Conservation (phyloP, 2,329 filamentous ascomycete species). For the Venturia pyrina region DNA sequence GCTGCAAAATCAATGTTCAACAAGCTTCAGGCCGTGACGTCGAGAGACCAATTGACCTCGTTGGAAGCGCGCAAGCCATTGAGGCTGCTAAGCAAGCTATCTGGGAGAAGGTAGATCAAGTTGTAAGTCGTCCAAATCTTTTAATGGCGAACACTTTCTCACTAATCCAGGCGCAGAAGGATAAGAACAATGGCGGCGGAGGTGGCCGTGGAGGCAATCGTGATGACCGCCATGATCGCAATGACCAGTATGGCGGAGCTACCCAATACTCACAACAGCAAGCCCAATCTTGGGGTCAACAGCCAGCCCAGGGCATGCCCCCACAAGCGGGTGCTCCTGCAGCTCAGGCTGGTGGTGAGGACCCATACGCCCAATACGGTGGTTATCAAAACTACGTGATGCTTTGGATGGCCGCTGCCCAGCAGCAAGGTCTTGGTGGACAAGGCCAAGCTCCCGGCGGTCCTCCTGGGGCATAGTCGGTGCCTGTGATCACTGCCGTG, state of each 20-base stretch:
- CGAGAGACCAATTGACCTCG: conserved; percentile 77
- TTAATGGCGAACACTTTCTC: neutral
- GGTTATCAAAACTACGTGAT: conserved; percentile 73
- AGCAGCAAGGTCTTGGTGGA: conserved; percentile 31
- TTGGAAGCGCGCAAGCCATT: conserved; percentile 69
- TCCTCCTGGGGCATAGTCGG: conserved; percentile 21
- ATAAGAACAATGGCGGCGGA: conserved; percentile 32
- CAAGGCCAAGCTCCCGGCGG: conserved; percentile 18
- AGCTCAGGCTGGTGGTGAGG: conserved; percentile 44
- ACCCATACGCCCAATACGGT: conserved; percentile 63
- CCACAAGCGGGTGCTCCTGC: conserved; percentile 24
- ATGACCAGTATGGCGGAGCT: conserved; percentile 20
- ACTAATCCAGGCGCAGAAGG: conserved; percentile 26
- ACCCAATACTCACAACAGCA: conserved; percentile 39
- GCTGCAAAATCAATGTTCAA: conserved; percentile 91
- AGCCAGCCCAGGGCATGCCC: conserved; percentile 20
- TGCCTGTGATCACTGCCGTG: conserved; percentile 21
- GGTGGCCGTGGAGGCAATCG: conserved; percentile 21
- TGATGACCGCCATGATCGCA: conserved; percentile 24
- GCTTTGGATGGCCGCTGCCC: conserved; percentile 64
- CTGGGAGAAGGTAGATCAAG: conserved; percentile 84
- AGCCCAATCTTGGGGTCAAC: conserved; percentile 26
- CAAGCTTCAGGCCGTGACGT: conserved; percentile 70
- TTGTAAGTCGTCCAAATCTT: conserved; percentile 47
- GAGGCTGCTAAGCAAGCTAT: conserved; percentile 73